Percentiles rank a stretch among this genome's conserved stretches.
phyloP scores from a whole-genome alignment of 1,284 basidiomycete species.

The Athelia sp. region DNA sequence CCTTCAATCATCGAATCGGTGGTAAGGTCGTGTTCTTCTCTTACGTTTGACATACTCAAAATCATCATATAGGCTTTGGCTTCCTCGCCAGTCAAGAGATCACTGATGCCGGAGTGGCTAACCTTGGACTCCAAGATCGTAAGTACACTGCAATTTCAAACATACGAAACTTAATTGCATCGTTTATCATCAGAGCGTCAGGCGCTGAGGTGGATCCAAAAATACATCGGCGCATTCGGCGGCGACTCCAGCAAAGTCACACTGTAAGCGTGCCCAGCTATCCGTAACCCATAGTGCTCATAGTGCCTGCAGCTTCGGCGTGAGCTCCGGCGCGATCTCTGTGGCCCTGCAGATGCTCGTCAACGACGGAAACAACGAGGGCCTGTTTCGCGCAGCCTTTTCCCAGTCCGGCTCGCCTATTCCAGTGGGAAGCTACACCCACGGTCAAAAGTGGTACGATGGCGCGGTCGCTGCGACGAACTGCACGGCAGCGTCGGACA shows the following conservation, averaged over 20 bases:
- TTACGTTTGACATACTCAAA: no score
- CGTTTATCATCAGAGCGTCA: slow-evolving; percentile 33
- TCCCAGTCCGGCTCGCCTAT: slow-evolving; percentile 48
- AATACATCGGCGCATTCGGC: slow-evolving; percentile 59
- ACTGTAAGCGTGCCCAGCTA: slow-evolving; percentile 31
- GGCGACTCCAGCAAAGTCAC: slow-evolving; percentile 57
- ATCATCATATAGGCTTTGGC: slow-evolving; percentile 23
- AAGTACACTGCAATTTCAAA: slow-evolving; percentile 7
- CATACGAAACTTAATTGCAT: no score
- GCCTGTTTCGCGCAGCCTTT: slow-evolving; percentile 45
- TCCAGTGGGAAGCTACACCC: slow-evolving; percentile 36
- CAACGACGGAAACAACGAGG: slow-evolving; percentile 42
- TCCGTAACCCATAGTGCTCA: neutral
- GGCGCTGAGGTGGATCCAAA: slow-evolving; percentile 61
- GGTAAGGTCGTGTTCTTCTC: slow-evolving; percentile 3
- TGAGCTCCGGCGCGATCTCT: slow-evolving; percentile 53
- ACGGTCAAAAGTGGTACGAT: slow-evolving; percentile 40
- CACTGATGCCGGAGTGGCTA: slow-evolving; percentile 39
- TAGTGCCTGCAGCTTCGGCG: slow-evolving; percentile 52
- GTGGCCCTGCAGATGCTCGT: slow-evolving; percentile 48
- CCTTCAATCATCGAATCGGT: slow-evolving; percentile 34
- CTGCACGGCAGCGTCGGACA: slow-evolving; percentile 35
- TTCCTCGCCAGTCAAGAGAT: slow-evolving; percentile 42
- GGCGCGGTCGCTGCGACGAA: slow-evolving; percentile 37
- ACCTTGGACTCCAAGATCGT: slow-evolving; percentile 44